Conservation (phyloP, 331 rosid genomes). For the Arachis monticola region DNA sequence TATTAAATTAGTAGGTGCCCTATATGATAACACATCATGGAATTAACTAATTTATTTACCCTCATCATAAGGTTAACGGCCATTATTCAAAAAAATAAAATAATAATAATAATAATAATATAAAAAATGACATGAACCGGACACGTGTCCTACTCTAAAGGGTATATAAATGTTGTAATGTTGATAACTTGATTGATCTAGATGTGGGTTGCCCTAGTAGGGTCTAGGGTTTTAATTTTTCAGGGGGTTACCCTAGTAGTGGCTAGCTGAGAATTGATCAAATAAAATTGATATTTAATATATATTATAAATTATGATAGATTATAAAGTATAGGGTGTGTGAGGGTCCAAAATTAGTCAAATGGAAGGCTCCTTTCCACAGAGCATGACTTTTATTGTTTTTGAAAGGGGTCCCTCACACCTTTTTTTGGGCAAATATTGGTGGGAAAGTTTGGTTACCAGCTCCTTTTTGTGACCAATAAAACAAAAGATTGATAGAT, state of each 20-base stretch:
- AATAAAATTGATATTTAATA: background rate
- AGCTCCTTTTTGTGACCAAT: conserved; percentile 66
- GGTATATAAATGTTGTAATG: background rate
- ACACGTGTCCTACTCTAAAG: conserved; percentile 40
- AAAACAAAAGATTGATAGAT: background rate
- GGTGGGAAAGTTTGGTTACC: conserved; percentile 75
- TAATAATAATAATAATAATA: background rate
- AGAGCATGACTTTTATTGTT: conserved; percentile 45
- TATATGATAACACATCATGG: conserved; percentile 20
- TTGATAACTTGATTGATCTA: background rate
- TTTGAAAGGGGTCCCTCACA: conserved; percentile 42
- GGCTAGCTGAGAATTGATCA: background rate
- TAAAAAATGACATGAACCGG: background rate
- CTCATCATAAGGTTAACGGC: conserved; percentile 47
- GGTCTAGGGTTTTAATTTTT: background rate
- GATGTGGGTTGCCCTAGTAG: conserved; percentile 24
- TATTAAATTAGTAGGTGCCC: conserved; percentile 31
- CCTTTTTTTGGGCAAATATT: conserved; percentile 43
- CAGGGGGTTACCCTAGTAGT: background rate
- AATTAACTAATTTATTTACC: conserved; percentile 36
- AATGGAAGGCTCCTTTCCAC: conserved; percentile 51
- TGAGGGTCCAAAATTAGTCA: conserved; percentile 57
- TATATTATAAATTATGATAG: background rate
- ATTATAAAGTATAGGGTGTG: background rate
- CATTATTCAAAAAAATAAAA: conserved; percentile 14